Evolutionary conservation across 192 early-diverging fungal genomes (phyloP), one percentile per base, ranked within the genome.

Genomic region (Linnemannia elongata): DNA sequence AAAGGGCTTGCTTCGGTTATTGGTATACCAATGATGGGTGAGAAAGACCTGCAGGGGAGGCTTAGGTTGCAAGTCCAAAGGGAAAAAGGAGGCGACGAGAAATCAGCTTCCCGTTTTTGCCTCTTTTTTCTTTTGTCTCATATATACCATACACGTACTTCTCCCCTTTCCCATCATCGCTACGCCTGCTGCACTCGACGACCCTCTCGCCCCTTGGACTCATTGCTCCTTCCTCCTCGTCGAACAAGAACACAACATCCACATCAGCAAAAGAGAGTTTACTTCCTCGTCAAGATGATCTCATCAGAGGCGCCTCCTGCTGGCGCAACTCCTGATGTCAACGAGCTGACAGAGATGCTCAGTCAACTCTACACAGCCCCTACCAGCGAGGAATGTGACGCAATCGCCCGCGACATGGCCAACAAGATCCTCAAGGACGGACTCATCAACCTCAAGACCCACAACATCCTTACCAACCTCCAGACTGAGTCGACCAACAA

Each of bases 401-500:
- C 44, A 15, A 89, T 89, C 15, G 91, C 91, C 35, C 91, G 85
- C 36, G 86, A 85, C 35, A 85, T 91, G 63, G 89, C 89, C 36
- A 81, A 88, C 33, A 88, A 82, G 35, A 69, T 91, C 45, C 74
- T 82, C 41, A 81, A 81, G 74, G 91, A 94, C 69, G 93, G 93
- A 36, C 77, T 92, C 72, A 90, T 90, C 47, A 81, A 78, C 44
- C 90, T 96, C 70, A 92, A 93, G 63, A 90, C 90, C 54, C 87
- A 89, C 78, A 88, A 80, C 36, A 89, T 96, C 84, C 83, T 95
- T 24, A 91, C 89, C 17, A 89, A 89, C 17, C 88, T 96, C 20
- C 88, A 90, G 57, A 89, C 89, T 10, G 92, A 92, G 63, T 81
- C 90, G 68, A 92, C 89, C 82, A 91, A 95, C 91, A 96, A 96